Evolutionary conservation across 139 green algal species (phyloP), one percentile per base, ranked within the genome.

Genomic region (Trebouxia sp.): DNA sequence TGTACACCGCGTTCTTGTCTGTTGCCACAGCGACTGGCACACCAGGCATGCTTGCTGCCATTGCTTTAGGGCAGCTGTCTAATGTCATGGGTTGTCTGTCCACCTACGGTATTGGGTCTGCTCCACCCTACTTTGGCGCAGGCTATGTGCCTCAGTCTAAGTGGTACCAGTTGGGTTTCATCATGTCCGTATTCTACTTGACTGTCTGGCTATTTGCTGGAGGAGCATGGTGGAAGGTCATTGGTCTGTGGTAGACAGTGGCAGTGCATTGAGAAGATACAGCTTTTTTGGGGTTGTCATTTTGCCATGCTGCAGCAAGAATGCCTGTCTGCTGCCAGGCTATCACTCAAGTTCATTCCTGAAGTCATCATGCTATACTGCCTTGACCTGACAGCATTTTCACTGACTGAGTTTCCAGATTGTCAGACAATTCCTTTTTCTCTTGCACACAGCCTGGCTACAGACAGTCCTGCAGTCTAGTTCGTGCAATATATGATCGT

Each of bases 31-130:
- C 97, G 12, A 97, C 93, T 85, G 77, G 87, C 87, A 89, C 97
- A 32, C 90, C 97, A 75, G 80, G 90, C 86, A 15, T 85, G 39
- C 74, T 79, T 28, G 79, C 83, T 28, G 83, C 83, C 47, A 72
- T 87, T 48, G 72, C 79, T 12, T 56, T 87, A 38, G 85, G 83
- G 32, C 97, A 98, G 85, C 89, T 99, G 74, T 97, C 92, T 86
- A 98, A 99, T 89, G 87, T 99, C 26, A 99, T 99, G 97, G 97
- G 97, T 75, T 98, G 97, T 90, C 86, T 98, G 32, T 98, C 97
- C 77, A 98, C 97, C 42, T 99, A 99, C 85, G 97, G 97, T 87
- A 99, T 99, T 84, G 97, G 97, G 53, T 98, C 93, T 3, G 97
- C 94, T 6, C 97, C 97, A 6, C 94, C 95, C 51, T 99, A 97